Conservation (phyloP, 1,139 yeast species). For the Debaryomyces fabryi region DNA sequence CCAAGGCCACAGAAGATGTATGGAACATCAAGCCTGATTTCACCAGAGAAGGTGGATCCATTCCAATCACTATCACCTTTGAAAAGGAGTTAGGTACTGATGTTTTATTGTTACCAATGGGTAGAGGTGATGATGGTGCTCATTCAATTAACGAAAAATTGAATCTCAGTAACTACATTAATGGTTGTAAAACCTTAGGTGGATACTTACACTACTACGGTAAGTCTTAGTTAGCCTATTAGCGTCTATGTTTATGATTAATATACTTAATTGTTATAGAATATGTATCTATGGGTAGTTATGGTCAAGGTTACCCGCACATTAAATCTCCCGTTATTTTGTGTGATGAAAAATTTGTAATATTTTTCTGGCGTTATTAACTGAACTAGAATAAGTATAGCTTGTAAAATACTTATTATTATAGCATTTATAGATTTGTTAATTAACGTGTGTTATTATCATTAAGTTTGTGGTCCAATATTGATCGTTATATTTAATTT, state of each 20-base stretch:
- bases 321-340: not conserved
- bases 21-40: constrained; percentile 95
- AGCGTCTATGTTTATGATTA: constrained; percentile 1
- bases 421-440: constrained; percentile 7
- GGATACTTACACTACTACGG: constrained; percentile 91
- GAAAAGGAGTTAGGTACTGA: constrained; percentile 83
- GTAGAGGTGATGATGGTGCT: constrained; percentile 99
- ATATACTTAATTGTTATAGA: not conserved
- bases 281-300: not conserved
- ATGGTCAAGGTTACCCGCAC: constrained; percentile 8
- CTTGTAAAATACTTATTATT: not conserved
- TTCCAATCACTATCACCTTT: constrained; percentile 92
- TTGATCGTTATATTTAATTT: not conserved
- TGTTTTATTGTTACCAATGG: constrained; percentile 92
- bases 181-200: constrained; percentile 91
- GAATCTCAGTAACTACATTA: constrained; percentile 83
- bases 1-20: constrained; percentile 89
- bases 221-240: constrained; percentile 21
- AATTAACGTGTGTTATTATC: constrained; percentile 1
- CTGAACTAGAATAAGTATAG: not conserved
- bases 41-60: constrained; percentile 98
- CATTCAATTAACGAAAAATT: constrained; percentile 96
- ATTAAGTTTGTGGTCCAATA: constrained; percentile 1
- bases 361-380: not conserved
- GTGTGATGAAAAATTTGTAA: constrained; percentile 10